Evolutionary conservation across 371 early-diverging fungal species (phyloP).

Genomic region (Mortierella sp.): DNA sequence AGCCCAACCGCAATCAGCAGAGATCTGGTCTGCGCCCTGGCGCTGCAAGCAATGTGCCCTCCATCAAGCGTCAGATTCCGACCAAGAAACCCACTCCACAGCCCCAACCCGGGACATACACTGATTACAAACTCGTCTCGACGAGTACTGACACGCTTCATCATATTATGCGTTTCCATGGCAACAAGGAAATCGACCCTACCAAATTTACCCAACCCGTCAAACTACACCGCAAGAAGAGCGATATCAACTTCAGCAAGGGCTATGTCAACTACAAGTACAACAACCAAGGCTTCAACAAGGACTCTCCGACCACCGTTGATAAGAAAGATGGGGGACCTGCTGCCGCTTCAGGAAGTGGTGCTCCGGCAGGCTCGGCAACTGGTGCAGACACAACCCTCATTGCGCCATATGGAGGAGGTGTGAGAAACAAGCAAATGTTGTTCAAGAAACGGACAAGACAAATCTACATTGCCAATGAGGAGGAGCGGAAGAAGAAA

Average conservation of each 20-base stretch:
- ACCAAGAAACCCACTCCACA: slow-evolving; percentile 21
- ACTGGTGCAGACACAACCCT: slow-evolving; percentile 79
- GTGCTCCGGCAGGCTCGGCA: slow-evolving; percentile 40
- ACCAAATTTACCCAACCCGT: slow-evolving; percentile 71
- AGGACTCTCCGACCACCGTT: slow-evolving; percentile 5
- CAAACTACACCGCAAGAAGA: slow-evolving; percentile 73
- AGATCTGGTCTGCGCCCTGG: slow-evolving; percentile 4
- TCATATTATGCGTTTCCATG: slow-evolving; percentile 77
- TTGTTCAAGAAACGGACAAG: slow-evolving; percentile 86
- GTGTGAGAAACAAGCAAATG: slow-evolving; percentile 81
- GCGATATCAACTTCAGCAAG: slow-evolving; percentile 50
- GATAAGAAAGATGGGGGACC: not conserved
- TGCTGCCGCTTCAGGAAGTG: not conserved
- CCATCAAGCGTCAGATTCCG: slow-evolving; percentile 39
- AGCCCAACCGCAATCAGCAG: slow-evolving; percentile 27
- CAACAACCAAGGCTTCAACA: slow-evolving; percentile 45
- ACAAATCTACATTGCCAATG: slow-evolving; percentile 81
- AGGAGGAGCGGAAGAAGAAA: slow-evolving; percentile 73
- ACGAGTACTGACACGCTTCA: slow-evolving; percentile 60
- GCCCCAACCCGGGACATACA: slow-evolving; percentile 52
- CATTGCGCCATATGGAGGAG: slow-evolving; percentile 85
- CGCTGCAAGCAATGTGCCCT: slow-evolving; percentile 9
- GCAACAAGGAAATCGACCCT: slow-evolving; percentile 63
- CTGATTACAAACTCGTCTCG: slow-evolving; percentile 73
- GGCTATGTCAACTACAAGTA: slow-evolving; percentile 11